phyloP scores from a whole-genome alignment of 2,329 filamentous ascomycete species.

The Monosporascus sp. region DNA sequence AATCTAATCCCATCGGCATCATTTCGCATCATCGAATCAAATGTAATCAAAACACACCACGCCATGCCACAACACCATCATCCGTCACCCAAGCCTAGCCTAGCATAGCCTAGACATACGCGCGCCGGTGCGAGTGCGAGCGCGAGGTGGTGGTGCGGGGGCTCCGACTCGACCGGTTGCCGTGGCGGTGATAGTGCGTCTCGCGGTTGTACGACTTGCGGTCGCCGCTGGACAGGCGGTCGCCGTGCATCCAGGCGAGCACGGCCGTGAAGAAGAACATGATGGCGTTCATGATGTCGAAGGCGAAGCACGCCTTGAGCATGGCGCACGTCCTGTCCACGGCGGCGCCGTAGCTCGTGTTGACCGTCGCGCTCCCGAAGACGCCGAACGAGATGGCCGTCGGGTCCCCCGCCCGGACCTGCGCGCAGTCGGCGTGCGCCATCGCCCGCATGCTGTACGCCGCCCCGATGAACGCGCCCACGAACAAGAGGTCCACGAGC shows the following conservation, averaged over 20 bases:
- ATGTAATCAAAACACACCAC: not conserved
- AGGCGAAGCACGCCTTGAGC: conserved; percentile 85
- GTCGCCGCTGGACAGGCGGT: conserved; percentile 32
- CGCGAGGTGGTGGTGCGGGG: conserved; percentile 27
- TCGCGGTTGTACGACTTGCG: conserved; percentile 36
- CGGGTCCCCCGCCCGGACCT: conserved; percentile 42
- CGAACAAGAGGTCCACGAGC: conserved; percentile 55
- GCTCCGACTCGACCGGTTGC: conserved; percentile 33
- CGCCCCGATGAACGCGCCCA: conserved; percentile 59
- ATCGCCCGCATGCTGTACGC: conserved; percentile 58
- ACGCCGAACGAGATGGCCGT: conserved; percentile 58
- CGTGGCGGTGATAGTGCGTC: conserved; percentile 42
- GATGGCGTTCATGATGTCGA: conserved; percentile 81
- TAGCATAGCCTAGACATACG: conserved; percentile 38
- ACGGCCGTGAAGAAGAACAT: conserved; percentile 76
- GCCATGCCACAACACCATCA: not conserved
- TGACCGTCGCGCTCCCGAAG: conserved; percentile 51
- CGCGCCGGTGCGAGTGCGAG: conserved; percentile 45
- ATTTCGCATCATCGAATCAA: too few species aligned
- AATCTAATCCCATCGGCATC: too few species aligned
- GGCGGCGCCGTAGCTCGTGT: conserved; percentile 42
- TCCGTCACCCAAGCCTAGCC: not conserved
- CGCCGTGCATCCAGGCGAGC: conserved; percentile 58
- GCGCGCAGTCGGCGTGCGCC: conserved; percentile 60
- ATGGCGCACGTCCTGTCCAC: conserved; percentile 78